Conservation (phyloP, 1,139 yeast genomes). For the Suhomyces kunorum region DNA sequence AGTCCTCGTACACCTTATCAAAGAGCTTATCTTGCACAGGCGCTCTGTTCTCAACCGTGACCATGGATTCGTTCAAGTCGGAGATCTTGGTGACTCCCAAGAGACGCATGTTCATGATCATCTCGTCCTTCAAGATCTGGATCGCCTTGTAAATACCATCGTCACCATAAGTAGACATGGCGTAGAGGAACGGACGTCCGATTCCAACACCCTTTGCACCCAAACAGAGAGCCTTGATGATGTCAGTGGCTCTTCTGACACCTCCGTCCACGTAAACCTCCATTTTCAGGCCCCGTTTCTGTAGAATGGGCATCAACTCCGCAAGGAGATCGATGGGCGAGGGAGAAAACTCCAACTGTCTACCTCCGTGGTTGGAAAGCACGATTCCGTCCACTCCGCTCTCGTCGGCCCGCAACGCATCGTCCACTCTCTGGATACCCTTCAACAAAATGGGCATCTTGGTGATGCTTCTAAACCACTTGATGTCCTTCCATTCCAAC, state of each 20-base stretch:
- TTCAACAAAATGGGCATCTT: slow-evolving; percentile 67
- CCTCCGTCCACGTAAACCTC: slow-evolving; percentile 67
- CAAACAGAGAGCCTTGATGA: slow-evolving; percentile 63
- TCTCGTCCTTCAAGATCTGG: slow-evolving; percentile 75
- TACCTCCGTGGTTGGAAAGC: slow-evolving; percentile 73
- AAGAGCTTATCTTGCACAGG: slow-evolving; percentile 42
- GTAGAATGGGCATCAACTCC: slow-evolving; percentile 59
- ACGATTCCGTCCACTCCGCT: slow-evolving; percentile 64
- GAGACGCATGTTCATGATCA: slow-evolving; percentile 85
- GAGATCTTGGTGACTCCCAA: slow-evolving; percentile 71
- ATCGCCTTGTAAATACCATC: slow-evolving; percentile 79
- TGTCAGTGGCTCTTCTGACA: slow-evolving; percentile 68
- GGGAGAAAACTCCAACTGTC: slow-evolving; percentile 67
- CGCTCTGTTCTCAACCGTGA: slow-evolving; percentile 31
- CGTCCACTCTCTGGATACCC: slow-evolving; percentile 73
- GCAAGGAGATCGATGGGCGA: slow-evolving; percentile 71
- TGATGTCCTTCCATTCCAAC: slow-evolving; percentile 60
- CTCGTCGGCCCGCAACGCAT: slow-evolving; percentile 63
- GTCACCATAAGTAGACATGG: slow-evolving; percentile 72
- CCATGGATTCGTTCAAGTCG: slow-evolving; percentile 54
- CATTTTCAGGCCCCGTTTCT: slow-evolving; percentile 46
- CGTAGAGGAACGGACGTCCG: slow-evolving; percentile 72
- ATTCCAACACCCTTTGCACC: slow-evolving; percentile 77
- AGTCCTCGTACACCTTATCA: slow-evolving; percentile 40
- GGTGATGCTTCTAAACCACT: slow-evolving; percentile 58